Evolutionary conservation across 2,329 filamentous ascomycete species (phyloP).

Genomic region (Gaeumannomyces tritici): DNA sequence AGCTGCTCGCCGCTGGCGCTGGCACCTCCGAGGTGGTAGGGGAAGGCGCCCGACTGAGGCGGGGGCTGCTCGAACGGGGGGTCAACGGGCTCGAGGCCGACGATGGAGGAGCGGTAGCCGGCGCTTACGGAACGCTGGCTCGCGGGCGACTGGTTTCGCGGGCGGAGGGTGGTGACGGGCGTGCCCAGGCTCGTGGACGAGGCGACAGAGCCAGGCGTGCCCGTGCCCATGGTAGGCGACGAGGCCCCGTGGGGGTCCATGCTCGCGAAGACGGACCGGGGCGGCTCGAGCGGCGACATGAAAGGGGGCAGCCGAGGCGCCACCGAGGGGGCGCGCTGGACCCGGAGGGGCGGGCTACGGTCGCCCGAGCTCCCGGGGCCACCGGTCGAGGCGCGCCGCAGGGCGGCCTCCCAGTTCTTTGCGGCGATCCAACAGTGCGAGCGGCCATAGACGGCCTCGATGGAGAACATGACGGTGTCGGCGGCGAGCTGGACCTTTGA

Average conservation of each 20-base stretch:
- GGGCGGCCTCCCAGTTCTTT: constrained; percentile 29
- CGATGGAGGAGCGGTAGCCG: constrained; percentile 21
- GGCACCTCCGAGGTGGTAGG: constrained; percentile 4
- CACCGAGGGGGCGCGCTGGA: not conserved
- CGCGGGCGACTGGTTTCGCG: constrained; percentile 12
- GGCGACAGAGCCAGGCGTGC: constrained; percentile 1
- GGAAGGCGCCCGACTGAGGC: constrained; percentile 1
- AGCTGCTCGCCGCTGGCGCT: not conserved
- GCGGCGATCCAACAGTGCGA: constrained; percentile 47
- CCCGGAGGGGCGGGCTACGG: not conserved
- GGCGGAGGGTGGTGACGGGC: constrained; percentile 7
- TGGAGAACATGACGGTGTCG: constrained; percentile 51
- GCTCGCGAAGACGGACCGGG: constrained; percentile 17
- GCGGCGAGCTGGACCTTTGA: constrained; percentile 48
- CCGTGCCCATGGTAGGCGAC: constrained; percentile 8
- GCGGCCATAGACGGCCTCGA: constrained; percentile 50
- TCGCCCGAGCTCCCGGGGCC: not conserved
- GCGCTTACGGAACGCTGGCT: constrained; percentile 7
- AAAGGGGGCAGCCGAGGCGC: not conserved
- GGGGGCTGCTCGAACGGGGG: constrained; percentile 4
- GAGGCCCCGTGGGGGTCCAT: constrained; percentile 13
- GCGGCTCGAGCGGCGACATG: constrained; percentile 16
- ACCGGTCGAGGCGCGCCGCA: constrained; percentile 10
- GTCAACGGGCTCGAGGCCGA: constrained; percentile 22
- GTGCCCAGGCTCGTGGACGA: constrained; percentile 7